Conservation (phyloP, 352 stramenopile genomes). For the Pythium brachiatum region DNA sequence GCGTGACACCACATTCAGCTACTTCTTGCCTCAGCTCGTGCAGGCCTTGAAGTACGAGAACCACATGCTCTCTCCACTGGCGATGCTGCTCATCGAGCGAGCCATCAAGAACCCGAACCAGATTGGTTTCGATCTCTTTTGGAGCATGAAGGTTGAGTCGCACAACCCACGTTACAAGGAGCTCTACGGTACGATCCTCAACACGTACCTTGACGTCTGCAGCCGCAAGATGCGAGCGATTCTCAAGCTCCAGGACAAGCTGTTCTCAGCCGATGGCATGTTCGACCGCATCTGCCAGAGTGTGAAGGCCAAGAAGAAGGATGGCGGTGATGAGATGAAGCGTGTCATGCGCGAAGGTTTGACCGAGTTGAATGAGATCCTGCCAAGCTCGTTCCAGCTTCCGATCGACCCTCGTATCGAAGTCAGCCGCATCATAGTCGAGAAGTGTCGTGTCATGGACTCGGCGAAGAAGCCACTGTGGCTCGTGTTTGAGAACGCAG, state of each 20-base stretch:
- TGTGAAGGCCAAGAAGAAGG: constrained; percentile 83
- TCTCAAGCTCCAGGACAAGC: constrained; percentile 87
- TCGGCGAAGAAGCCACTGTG: constrained; percentile 89
- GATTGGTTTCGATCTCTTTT: constrained; percentile 89
- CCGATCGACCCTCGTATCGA: constrained; percentile 84
- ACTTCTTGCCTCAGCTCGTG: constrained; percentile 87
- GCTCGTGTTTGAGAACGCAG: constrained; percentile 85
- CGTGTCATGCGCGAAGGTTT: constrained; percentile 77
- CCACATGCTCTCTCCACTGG: constrained; percentile 73
- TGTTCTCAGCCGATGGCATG: constrained; percentile 76
- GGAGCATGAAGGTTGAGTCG: constrained; percentile 88
- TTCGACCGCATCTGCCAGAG: constrained; percentile 82
- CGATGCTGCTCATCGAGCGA: constrained; percentile 82
- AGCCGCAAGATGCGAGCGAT: constrained; percentile 92
- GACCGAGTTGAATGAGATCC: constrained; percentile 74
- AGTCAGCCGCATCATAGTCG: constrained; percentile 79
- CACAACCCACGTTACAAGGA: constrained; percentile 79
- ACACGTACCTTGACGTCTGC: constrained; percentile 81
- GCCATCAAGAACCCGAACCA: constrained; percentile 87
- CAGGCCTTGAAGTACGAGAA: constrained; percentile 90
- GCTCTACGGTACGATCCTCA: constrained; percentile 77
- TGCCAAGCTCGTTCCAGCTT: constrained; percentile 85
- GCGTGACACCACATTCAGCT: constrained; percentile 86
- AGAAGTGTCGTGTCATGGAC: constrained; percentile 89
- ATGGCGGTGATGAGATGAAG: constrained; percentile 81